phyloP scores from a whole-genome alignment of 441 rosid genomes.

The Syzygium malaccense region DNA sequence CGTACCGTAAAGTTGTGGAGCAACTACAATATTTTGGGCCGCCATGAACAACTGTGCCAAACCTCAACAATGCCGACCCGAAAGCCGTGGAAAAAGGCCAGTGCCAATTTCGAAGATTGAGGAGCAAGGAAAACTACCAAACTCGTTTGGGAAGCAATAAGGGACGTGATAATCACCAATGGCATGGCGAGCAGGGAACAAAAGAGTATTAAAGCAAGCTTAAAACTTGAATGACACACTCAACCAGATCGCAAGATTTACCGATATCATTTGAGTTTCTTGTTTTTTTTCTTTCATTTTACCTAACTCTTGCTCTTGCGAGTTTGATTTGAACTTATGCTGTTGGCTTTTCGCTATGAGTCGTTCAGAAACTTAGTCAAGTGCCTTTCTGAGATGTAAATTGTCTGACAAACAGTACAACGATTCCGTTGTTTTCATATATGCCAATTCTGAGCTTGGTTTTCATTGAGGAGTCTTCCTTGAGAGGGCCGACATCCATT shows the following conservation, averaged over 20 bases:
- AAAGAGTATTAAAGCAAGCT: not conserved
- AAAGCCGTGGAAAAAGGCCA: not conserved
- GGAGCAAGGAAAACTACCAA: not conserved
- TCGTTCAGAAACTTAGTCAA: not conserved
- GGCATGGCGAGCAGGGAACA: not conserved
- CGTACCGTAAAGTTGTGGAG: not conserved
- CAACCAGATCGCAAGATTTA: not conserved
- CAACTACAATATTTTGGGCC: not conserved
- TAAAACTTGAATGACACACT: not conserved
- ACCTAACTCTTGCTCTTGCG: not conserved
- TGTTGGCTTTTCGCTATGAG: not conserved
- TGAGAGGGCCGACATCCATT: not conserved
- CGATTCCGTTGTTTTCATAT: not conserved
- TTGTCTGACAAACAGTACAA: not conserved
- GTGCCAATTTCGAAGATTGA: not conserved
- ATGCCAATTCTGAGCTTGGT: not conserved
- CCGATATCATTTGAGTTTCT: not conserved
- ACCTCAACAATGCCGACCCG: not conserved
- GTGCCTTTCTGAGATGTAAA: not conserved
- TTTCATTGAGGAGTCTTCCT: not conserved
- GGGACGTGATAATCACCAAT: not conserved
- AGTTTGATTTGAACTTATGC: not conserved
- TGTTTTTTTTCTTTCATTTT: not conserved
- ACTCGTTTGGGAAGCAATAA: not conserved
- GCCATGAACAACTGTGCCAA: not conserved